Evolutionary conservation across 139 green algal species (phyloP), one percentile per base, ranked within the genome.

Genomic region (Spirogloea muscicola): DNA sequence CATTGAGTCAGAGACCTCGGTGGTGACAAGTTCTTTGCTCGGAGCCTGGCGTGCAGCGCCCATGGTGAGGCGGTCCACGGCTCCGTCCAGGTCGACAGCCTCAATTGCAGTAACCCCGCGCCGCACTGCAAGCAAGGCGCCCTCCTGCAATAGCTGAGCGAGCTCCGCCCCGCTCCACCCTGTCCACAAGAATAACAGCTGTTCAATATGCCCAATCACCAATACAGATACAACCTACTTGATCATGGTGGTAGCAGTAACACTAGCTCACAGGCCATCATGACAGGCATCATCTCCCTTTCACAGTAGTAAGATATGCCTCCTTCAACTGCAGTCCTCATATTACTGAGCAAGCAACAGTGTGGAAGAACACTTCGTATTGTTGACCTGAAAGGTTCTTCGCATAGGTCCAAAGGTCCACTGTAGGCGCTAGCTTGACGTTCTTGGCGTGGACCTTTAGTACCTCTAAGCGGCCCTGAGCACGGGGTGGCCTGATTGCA

Each of bases 61-160:
- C 4, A 61, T 42, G 27, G 61, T 78, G 13, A 96, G 86, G 6
- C 91, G 81, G 72, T 97, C 92, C 34, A 95, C 81, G 1, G 87
- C 91, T 3, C 80, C 80, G 83, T 92, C 87, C 36, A 97, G 84
- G 84, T 96, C 91, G 3, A 49, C 34, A 37, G 70, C 34, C 52
- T 79, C 68, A 38, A 83, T 85, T 43, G 43, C 4, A 2, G 76
- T 21, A 3, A 49, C 80, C 3, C 74, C 42, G 29, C 86, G 34
- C 34, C 91, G 81, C 34, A 94, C 85, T 40, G 89, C 87, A 41
- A 82, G 75, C 62, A 97, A 70, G 25, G 91, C 89, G 29, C 88
- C 88, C 86, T 99, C 93, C 76, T 99, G 97, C 44, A 98, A 79
- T 44, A 99, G 86, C 82, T 97, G 96, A 59, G 85, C 91, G 60